Evolutionary conservation across 73 alveolate genomes (phyloP), one percentile per base, ranked within the genome.

Genomic region (Paramecium sonneborni): DNA sequence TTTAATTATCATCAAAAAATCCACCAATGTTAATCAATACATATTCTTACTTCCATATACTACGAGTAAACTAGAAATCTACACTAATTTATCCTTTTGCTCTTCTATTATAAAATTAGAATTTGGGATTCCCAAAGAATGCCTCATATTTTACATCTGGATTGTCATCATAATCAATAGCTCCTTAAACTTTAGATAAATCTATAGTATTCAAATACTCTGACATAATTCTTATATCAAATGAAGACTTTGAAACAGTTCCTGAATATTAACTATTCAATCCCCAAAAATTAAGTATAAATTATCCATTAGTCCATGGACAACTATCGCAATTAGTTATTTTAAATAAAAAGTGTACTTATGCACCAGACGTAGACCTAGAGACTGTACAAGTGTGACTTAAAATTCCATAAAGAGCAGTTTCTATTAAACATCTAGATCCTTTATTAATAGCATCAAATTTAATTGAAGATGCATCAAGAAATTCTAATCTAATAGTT

Each of bases 21-120:
- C 86, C 86, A 35, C 86, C 86, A n/a, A 72, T 38, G 11, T 72
- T 41, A 1, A 72, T 72, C n/a, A 72, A 37, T n/a, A 72, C 86
- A 72, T 72, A 72, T 72, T 72, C 86, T 38, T 72, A 34, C 35
- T 72, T 72, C 86, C 86, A 72, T 32, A 72, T 72, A n/a, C 58
- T 35, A 34, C 86, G 52, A 34, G 86, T 35, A 11, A 38, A 28
- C 35, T 32, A 11, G 15, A 72, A 72, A 20, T 72, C 86, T 1
- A 72, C 37, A 28, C 44, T 30, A 15, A 72, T 14, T 28, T 35
- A n/a, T 72, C 86, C 86, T 18, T 38, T 72, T 14, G 86, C 86
- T 14, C 86, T 72, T 72, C 86, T 30, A 37, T 72, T 72, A 30
- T 72, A 72, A 37, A 72, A 72, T 38, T 72, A 38, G 12, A 72